A percentile compares a stretch with the other conserved stretches of the same genome.
Conservation (phyloP, 1,284 basidiomycete genomes). For the Singerocomus inundabilis region DNA sequence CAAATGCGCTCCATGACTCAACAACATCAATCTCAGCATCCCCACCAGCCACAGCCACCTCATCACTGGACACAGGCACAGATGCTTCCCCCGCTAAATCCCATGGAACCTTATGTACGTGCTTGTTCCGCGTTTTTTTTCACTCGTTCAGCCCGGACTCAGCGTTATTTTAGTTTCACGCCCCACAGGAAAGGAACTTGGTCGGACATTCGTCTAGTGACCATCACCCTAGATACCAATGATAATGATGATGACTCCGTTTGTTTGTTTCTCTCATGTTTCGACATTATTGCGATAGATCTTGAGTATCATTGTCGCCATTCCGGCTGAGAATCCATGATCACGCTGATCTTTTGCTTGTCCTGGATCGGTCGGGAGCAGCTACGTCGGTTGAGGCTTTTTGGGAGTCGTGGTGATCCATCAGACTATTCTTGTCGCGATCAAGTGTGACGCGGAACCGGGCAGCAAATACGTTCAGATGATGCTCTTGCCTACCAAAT, state of each 20-base stretch:
- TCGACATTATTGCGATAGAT: slow-evolving; percentile 40
- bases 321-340: slow-evolving; percentile 37
- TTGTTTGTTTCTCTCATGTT: slow-evolving; percentile 34
- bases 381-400: slow-evolving; percentile 29
- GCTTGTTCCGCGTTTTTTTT: background rate
- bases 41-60: slow-evolving; percentile 36
- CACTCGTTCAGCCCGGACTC: slow-evolving; percentile 7
- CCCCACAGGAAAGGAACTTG: slow-evolving; percentile 48
- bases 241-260: slow-evolving; percentile 36
- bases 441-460: slow-evolving; percentile 23
- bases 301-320: slow-evolving; percentile 37
- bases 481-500: slow-evolving; percentile 28
- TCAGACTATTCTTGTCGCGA: slow-evolving; percentile 28
- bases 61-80: slow-evolving; percentile 43
- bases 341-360: slow-evolving; percentile 32
- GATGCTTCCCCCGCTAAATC: slow-evolving; percentile 42
- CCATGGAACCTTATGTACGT: slow-evolving; percentile 63
- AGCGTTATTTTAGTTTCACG: slow-evolving; percentile 37
- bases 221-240: slow-evolving; percentile 51
- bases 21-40: slow-evolving; percentile 30
- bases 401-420: slow-evolving; percentile 31
- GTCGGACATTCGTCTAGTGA: slow-evolving; percentile 49
- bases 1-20: slow-evolving; percentile 45
- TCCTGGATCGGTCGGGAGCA: slow-evolving; percentile 31
- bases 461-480: slow-evolving; percentile 30